Evolutionary conservation across 2,329 filamentous ascomycete genomes (phyloP).

Genomic region (Colletotrichum tropicale): DNA sequence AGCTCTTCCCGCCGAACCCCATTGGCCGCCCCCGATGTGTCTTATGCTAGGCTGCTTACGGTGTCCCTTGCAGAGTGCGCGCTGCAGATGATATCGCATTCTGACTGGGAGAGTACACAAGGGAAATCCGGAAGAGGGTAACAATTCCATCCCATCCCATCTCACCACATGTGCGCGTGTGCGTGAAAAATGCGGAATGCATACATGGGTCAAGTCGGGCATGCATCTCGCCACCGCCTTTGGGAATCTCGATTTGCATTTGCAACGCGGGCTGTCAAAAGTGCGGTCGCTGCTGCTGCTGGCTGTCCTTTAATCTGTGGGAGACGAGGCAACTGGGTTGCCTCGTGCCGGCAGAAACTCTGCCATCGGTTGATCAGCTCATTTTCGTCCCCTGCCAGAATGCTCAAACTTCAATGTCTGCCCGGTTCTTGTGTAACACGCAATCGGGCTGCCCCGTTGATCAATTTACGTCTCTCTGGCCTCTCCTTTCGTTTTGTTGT

Average conservation of each 20-base stretch:
- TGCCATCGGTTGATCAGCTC: background rate
- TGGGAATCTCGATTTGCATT: background rate
- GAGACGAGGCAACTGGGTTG: background rate
- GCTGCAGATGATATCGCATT: slow-evolving; percentile 17
- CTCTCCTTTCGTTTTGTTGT: background rate
- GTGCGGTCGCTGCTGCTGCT: background rate
- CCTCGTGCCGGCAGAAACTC: background rate
- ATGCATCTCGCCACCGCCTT: slow-evolving; percentile 2
- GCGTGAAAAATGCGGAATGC: background rate
- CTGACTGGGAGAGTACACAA: background rate
- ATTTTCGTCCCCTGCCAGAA: background rate
- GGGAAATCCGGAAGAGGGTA: background rate
- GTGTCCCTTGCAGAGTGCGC: slow-evolving; percentile 12
- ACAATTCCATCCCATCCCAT: background rate
- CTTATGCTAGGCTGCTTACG: background rate
- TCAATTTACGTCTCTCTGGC: background rate
- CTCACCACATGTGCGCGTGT: background rate
- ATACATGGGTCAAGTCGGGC: background rate
- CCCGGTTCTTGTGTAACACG: background rate
- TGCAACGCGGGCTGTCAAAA: background rate
- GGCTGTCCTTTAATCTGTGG: background rate
- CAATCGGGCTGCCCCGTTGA: background rate
- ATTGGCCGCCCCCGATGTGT: background rate
- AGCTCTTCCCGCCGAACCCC: background rate
- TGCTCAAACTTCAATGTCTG: background rate